Evolutionary conservation across 73 alveolate species (phyloP).

Genomic region (Blepharisma stoltei): DNA sequence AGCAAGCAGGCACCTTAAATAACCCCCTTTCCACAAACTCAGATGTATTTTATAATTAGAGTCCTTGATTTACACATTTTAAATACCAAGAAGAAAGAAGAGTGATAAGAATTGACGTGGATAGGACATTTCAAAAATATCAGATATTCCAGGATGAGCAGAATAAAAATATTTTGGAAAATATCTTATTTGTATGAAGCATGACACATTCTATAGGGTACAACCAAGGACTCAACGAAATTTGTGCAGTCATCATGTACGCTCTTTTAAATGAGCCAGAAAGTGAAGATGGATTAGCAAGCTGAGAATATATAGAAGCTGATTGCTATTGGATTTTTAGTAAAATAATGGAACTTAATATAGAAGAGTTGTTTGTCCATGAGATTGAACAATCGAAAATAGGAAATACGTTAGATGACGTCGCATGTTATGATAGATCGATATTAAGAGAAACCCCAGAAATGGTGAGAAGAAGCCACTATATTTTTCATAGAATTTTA

Average conservation of each 20-base stretch:
- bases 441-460: conserved; percentile 17
- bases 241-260: conserved; percentile 66
- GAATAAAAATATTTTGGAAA: conserved; percentile 50
- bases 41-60: conserved; percentile 11
- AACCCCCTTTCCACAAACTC: conserved; percentile 49
- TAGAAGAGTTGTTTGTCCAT: background rate
- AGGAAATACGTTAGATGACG: background rate
- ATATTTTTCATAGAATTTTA: conserved; percentile 49
- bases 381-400: background rate
- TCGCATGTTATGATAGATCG: background rate
- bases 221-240: conserved; percentile 88
- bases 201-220: conserved; percentile 66
- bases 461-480: conserved; percentile 56
- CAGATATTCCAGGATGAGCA: conserved; percentile 58
- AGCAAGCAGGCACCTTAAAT: conserved; percentile 48
- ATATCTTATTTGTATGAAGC: conserved; percentile 73
- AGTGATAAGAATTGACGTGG: conserved; percentile 68
- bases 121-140: conserved; percentile 81
- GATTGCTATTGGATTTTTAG: background rate
- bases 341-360: background rate
- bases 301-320: background rate
- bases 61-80: conserved; percentile 70
- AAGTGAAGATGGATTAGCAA: background rate
- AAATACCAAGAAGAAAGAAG: conserved; percentile 73
- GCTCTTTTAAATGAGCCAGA: conserved; percentile 48